Evolutionary conservation across 2,329 filamentous ascomycete genomes (phyloP).

Genomic region (Pyricularia sp.): DNA sequence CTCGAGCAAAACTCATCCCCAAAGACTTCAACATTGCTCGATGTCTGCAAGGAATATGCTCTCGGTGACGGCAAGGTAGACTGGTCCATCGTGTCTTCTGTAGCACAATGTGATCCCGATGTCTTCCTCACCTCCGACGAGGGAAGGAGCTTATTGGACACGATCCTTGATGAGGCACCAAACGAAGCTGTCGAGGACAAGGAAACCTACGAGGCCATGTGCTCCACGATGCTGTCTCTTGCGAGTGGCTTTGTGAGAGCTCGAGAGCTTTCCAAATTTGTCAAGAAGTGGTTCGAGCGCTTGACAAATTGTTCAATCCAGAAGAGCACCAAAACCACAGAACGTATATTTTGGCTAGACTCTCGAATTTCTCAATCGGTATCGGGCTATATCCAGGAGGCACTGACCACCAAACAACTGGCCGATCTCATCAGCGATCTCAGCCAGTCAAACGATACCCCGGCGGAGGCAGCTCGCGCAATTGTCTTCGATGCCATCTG

Average conservation of each 20-base stretch:
- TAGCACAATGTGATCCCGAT: slow-evolving; percentile 36
- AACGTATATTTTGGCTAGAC: slow-evolving; percentile 17
- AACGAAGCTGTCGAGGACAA: slow-evolving; percentile 9
- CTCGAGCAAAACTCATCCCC: slow-evolving; percentile 20
- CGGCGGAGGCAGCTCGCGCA: slow-evolving; percentile 23
- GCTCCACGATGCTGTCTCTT: slow-evolving; percentile 28
- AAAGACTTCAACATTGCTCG: slow-evolving; percentile 29
- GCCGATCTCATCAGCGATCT: slow-evolving; percentile 33
- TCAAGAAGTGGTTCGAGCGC: slow-evolving; percentile 36
- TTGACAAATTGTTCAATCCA: slow-evolving; percentile 23
- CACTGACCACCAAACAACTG: slow-evolving; percentile 35
- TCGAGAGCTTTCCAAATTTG: slow-evolving; percentile 34
- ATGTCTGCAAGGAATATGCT: slow-evolving; percentile 32
- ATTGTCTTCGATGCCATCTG: slow-evolving; percentile 33
- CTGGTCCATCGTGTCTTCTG: slow-evolving; percentile 31
- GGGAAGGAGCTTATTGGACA: slow-evolving; percentile 27
- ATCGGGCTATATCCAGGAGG: slow-evolving; percentile 25
- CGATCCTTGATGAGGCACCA: slow-evolving; percentile 23
- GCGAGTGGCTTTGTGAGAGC: slow-evolving; percentile 33
- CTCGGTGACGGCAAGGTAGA: slow-evolving; percentile 23
- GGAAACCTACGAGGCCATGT: slow-evolving; percentile 12
- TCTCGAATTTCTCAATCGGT: slow-evolving; percentile 14
- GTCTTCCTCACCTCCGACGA: slow-evolving; percentile 30
- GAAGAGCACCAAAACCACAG: neutral
- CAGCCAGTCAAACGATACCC: slow-evolving; percentile 18